Evolutionary conservation across 139 green algal genomes (phyloP).

Genomic region (Edaphochlamys debaryana): DNA sequence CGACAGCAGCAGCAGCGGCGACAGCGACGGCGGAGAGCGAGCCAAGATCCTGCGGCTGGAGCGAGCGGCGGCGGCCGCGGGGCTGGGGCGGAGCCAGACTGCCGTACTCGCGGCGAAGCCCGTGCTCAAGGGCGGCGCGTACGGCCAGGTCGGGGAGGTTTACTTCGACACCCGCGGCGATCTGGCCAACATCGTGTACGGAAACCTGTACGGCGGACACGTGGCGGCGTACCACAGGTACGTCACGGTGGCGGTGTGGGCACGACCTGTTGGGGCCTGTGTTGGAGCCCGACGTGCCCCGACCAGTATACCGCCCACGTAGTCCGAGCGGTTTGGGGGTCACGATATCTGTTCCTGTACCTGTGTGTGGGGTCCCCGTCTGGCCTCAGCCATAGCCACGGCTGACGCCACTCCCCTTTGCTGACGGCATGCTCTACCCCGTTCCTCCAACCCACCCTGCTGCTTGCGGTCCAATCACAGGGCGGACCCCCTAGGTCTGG

Average conservation of each 20-base stretch:
- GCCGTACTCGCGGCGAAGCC: background rate
- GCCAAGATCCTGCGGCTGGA: constrained; percentile 45
- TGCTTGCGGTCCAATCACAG: too few species aligned
- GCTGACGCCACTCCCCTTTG: too few species aligned
- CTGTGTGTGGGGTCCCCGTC: too few species aligned
- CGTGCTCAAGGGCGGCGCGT: background rate
- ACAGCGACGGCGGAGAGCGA: background rate
- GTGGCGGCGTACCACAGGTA: constrained; percentile 68
- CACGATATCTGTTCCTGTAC: too few species aligned
- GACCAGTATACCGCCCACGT: too few species aligned
- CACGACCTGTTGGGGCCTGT: too few species aligned
- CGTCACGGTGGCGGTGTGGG: too few species aligned
- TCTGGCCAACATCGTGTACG: constrained; percentile 73
- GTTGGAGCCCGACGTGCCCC: too few species aligned
- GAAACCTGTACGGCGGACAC: constrained; percentile 67
- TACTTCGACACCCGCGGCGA: constrained; percentile 66
- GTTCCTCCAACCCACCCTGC: too few species aligned
- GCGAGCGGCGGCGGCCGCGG: constrained; percentile 19
- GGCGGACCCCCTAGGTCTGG: constrained; percentile 59
- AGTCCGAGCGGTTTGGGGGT: too few species aligned
- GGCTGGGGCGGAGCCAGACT: background rate
- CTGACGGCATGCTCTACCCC: too few species aligned
- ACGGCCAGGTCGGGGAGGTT: constrained; percentile 1
- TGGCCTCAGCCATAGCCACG: too few species aligned
- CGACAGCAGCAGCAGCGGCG: background rate